Percentiles rank a stretch among this genome's conserved stretches.
phyloP scores from a whole-genome alignment of 2,329 filamentous ascomycete species.

The Alternaria alternata region DNA sequence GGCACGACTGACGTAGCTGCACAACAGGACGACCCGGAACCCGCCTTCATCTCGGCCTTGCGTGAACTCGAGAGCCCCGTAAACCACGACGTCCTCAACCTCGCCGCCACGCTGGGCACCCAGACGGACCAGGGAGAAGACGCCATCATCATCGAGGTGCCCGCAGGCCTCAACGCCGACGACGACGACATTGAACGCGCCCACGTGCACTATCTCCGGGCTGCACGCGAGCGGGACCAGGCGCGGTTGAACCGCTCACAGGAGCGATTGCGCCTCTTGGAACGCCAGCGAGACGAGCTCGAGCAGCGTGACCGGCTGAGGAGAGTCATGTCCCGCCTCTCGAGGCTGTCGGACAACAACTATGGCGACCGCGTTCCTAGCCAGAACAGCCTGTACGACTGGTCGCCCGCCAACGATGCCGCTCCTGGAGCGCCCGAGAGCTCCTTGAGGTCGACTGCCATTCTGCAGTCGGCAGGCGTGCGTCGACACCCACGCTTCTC shows the following conservation, averaged over 20 bases:
- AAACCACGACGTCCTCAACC: constrained; percentile 52
- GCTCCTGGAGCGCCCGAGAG: constrained; percentile 40
- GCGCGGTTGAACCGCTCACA: constrained; percentile 28
- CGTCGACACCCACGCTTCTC: constrained; percentile 52
- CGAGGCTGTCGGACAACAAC: constrained; percentile 52
- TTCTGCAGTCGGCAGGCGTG: constrained; percentile 48
- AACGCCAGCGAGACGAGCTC: constrained; percentile 48
- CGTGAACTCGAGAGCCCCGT: constrained; percentile 59
- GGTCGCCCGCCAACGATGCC: constrained; percentile 59
- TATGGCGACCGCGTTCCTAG: constrained; percentile 64
- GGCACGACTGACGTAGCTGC: constrained; percentile 33
- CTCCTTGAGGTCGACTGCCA: constrained; percentile 51
- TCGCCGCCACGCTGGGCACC: constrained; percentile 60
- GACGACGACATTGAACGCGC: constrained; percentile 44
- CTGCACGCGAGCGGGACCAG: constrained; percentile 45
- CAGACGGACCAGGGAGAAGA: constrained; percentile 21
- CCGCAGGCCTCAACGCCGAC: constrained; percentile 24
- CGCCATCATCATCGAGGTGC: background rate
- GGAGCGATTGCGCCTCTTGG: constrained; percentile 41
- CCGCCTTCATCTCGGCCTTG: constrained; percentile 58
- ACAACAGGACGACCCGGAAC: constrained; percentile 39
- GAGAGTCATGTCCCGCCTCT: constrained; percentile 56
- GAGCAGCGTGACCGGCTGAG: constrained; percentile 54
- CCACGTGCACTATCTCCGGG: constrained; percentile 51
- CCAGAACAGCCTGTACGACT: constrained; percentile 66